A percentile compares a stretch with the other conserved stretches of the same genome.
Conservation (phyloP, 2,329 filamentous ascomycete species). For the Dactylellina haptotyla region DNA sequence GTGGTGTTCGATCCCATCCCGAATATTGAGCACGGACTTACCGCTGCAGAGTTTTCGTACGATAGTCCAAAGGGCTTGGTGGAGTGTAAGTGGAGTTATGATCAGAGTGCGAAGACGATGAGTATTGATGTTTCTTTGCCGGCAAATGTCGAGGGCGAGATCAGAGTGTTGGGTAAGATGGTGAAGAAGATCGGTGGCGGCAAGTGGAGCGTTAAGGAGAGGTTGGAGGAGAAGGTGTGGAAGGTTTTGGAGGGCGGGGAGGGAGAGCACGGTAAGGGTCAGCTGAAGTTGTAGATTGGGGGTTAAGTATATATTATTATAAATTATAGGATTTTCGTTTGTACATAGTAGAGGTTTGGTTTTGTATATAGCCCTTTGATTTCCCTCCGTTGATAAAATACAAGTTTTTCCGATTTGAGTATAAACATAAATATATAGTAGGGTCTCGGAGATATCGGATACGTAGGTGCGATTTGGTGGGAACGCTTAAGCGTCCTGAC, state of each 20-base stretch:
- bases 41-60: constrained; percentile 23
- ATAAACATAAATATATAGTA: no score
- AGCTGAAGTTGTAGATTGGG: no score
- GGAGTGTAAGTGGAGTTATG: constrained; percentile 37
- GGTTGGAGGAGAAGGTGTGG: constrained; percentile 24
- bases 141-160: constrained; percentile 35
- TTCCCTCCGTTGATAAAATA: no score
- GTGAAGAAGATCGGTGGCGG: constrained; percentile 30
- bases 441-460: no score
- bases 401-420: no score
- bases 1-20: constrained; percentile 41
- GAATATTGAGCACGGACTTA: constrained; percentile 27
- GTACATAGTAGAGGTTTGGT: no score
- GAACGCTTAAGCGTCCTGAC: background rate
- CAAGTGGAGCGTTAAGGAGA: constrained; percentile 9
- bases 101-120: constrained; percentile 7
- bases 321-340: no score
- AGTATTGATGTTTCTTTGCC: constrained; percentile 33
- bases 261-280: background rate
- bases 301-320: no score
- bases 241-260: constrained; percentile 20
- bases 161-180: constrained; percentile 21
- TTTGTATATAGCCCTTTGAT: no score
- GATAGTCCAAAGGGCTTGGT: constrained; percentile 24
- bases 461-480: no score